Evolutionary conservation across 2,329 filamentous ascomycete species (phyloP).

Genomic region (Mycogone perniciosa): DNA sequence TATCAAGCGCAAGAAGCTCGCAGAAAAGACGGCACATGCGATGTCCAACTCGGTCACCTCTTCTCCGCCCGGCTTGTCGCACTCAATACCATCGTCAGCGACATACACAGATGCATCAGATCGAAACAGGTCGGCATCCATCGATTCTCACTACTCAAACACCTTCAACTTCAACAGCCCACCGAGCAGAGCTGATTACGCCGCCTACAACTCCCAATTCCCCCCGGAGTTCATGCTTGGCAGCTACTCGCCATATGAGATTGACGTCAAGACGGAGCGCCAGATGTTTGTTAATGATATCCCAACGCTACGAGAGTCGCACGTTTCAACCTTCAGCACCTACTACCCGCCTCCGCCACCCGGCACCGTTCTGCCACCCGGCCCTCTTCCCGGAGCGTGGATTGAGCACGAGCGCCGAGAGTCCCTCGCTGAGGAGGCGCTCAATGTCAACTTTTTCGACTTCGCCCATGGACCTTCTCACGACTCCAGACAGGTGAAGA

Average conservation of each 20-base stretch:
- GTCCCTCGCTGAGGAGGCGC: constrained; percentile 57
- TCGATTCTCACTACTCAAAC: constrained; percentile 71
- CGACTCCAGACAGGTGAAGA: constrained; percentile 59
- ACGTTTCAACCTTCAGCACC: constrained; percentile 89
- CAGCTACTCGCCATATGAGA: constrained; percentile 71
- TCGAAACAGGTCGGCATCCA: constrained; percentile 67
- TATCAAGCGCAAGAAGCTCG: constrained; percentile 94
- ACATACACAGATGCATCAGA: constrained; percentile 70
- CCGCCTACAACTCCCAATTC: constrained; percentile 57
- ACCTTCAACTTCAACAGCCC: constrained; percentile 67
- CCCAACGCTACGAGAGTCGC: constrained; percentile 77
- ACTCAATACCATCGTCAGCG: constrained; percentile 75
- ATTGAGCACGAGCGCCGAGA: constrained; percentile 44
- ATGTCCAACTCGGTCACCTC: constrained; percentile 55
- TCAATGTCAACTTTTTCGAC: constrained; percentile 78
- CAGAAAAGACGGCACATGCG: constrained; percentile 67
- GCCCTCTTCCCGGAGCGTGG: constrained; percentile 60
- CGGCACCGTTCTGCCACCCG: constrained; percentile 58
- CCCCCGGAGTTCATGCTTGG: constrained; percentile 55
- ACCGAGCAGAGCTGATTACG: constrained; percentile 48
- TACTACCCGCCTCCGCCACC: constrained; percentile 71
- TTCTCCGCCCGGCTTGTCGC: constrained; percentile 72
- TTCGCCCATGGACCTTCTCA: constrained; percentile 64
- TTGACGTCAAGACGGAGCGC: constrained; percentile 92
- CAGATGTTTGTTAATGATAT: constrained; percentile 92